Conservation (phyloP, 2,329 filamentous ascomycete species). For the Aspergillus versicolor region DNA sequence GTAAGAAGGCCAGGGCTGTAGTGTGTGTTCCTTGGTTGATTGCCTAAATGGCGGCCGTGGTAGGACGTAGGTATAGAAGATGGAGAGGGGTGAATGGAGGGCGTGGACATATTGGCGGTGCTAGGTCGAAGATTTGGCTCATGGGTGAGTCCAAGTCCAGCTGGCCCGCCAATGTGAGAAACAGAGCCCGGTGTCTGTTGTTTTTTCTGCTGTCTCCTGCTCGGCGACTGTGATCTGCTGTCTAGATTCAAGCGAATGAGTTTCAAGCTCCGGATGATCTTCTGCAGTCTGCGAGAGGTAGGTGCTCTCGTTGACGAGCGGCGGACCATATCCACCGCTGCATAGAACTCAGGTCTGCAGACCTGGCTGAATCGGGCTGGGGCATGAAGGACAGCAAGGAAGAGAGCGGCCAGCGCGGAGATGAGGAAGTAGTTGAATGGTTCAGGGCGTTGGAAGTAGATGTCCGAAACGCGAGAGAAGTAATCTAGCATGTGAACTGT, state of each 20-base stretch:
- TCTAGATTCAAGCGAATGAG: conserved; percentile 55
- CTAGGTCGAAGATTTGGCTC: neutral
- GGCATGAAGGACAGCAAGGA: conserved; percentile 48
- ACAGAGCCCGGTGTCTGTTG: neutral
- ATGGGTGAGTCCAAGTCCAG: neutral
- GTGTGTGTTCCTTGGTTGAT: conserved; percentile 7
- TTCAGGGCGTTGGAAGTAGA: conserved; percentile 41
- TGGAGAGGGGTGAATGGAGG: neutral
- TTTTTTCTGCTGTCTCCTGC: neutral
- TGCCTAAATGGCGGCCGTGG: neutral
- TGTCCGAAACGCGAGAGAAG: conserved; percentile 36
- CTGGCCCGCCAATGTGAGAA: neutral
- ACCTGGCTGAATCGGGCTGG: conserved; percentile 42
- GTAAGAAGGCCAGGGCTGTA: conserved; percentile 12
- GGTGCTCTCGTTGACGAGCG: conserved; percentile 57
- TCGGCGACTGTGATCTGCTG: neutral
- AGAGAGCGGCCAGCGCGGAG: conserved; percentile 41
- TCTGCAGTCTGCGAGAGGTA: conserved; percentile 58
- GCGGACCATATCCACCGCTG: conserved; percentile 60
- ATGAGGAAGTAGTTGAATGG: conserved; percentile 46
- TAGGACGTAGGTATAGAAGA: neutral
- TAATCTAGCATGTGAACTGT: conserved; percentile 40
- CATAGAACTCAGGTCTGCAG: conserved; percentile 47
- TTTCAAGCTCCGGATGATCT: conserved; percentile 58
- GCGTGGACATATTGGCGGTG: neutral